Base-by-base conservation (phyloP, 805 yeast species). In the Candida orba region DNA sequence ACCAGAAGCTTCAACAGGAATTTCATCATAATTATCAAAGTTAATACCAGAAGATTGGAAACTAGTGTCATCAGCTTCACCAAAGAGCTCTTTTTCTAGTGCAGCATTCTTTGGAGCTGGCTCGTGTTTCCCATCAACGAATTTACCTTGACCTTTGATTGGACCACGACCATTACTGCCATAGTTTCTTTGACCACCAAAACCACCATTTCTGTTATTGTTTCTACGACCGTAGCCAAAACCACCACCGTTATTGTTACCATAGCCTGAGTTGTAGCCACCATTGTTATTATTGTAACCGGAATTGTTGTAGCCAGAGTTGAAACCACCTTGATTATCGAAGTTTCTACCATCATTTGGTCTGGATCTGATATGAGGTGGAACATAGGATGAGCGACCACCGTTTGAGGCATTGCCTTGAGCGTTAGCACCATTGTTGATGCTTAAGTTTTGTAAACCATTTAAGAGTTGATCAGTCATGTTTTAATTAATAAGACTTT, bases 1-100 rank as follows among this genome's bases (percentile, higher is more conserved):
- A 70, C 99, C 99, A 39, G 95, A 70, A 40, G 97, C 99, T 69
- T 93, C 98, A 51, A 93, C 97, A 48, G 99, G 99, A 52, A 93
- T 93, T 47, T 95, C 98, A 65, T 93, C 99, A 68, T 93, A 93
- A 74, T 87, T 89, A 68, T 95, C 99, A 62, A 93, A 93, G 73
- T 93, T 93, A 70, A 93, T 93, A 76, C 99, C 99, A 33, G 96
- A 84, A 42, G 95, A 81, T 73, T 86, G 96, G 72, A 81, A 79
- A 34, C 63, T 59, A 56, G 88, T 75, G 50, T 72, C 75, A 35
- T 68, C 70, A 29, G 70, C 63, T 58, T 81, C 95, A 59, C 99
- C 99, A 57, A 85, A 95, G 50, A 93, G 72, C 59, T 87, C 89
- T 45, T 73, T 56, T 71, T 93, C 99, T 53, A 81, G 58, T 46